Evolutionary conservation across 192 early-diverging fungal species (phyloP).

Genomic region (Umbelopsis sp.): DNA sequence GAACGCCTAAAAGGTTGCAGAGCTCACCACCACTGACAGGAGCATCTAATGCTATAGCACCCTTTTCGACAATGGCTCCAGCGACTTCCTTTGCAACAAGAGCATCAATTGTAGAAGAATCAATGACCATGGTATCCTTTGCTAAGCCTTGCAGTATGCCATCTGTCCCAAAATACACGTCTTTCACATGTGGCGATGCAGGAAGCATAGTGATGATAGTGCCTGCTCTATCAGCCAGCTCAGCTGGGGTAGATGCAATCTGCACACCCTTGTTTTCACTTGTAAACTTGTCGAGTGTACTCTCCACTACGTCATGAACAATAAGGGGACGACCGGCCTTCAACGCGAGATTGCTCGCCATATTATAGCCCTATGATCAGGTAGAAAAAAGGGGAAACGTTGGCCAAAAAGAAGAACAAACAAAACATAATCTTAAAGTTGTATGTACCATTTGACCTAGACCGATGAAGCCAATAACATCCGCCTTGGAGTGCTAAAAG

Average conservation of each 20-base stretch:
- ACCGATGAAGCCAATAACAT: conserved; percentile 83
- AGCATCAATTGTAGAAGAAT: conserved; percentile 94
- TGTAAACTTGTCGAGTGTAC: conserved; percentile 57
- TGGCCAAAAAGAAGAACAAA: conserved; percentile 2
- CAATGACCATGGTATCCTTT: conserved; percentile 65
- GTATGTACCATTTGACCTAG: conserved; percentile 85
- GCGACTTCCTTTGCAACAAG: conserved; percentile 75
- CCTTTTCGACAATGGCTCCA: conserved; percentile 56
- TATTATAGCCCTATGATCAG: conserved; percentile 73
- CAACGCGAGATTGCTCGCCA: conserved; percentile 84
- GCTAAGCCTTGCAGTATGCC: conserved; percentile 56
- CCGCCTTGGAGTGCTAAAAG: conserved; percentile 21
- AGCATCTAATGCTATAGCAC: conserved; percentile 78
- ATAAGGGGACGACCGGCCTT: conserved; percentile 61
- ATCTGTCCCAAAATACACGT: conserved; percentile 79
- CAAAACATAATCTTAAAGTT: neutral
- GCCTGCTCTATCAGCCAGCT: conserved; percentile 69
- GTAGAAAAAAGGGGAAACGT: conserved; percentile 17
- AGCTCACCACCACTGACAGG: conserved; percentile 89
- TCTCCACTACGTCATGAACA: conserved; percentile 72
- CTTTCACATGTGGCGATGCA: conserved; percentile 74
- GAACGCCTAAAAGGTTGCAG: no score
- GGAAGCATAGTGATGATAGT: conserved; percentile 94
- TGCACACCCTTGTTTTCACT: conserved; percentile 46
- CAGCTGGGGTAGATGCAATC: conserved; percentile 62